Evolutionary conservation across 306 rosid genomes (phyloP), one percentile per base, ranked within the genome.

Genomic region (Albizia julibrissin): DNA sequence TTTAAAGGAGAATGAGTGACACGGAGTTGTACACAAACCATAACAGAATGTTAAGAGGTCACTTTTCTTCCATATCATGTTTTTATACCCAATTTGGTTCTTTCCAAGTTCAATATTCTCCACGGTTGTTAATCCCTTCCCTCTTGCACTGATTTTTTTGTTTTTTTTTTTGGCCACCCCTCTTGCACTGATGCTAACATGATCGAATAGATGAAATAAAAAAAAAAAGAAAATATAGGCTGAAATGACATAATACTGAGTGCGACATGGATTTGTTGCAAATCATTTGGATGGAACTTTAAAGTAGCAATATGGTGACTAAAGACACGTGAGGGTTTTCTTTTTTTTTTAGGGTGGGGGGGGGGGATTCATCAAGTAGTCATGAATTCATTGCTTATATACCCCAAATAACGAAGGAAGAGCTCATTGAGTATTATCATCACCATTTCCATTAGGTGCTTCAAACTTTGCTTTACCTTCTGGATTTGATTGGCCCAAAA

Each of bases 341-440:
- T n/a, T n/a, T n/a, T n/a, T n/a, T n/a, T n/a, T n/a, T n/a, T n/a
- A n/a, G n/a, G n/a, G n/a, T n/a, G n/a, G n/a, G n/a, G n/a, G n/a
- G 13, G 22, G 56, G n/a, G 56, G 26, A 19, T 10, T 19, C 5
- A 3, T 72, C 72, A 59, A 26, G 34, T 11, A 72, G 74, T 34
- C 31, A 47, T n/a, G 37, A 24, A 19, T 71, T 71, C 82, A 37
- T 44, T 75, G 47, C 10, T 79, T 80, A 68, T 13, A 16, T n/a
- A 43, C 84, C 58, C 54, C 54, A 68, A 69, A 19, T 47, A 74
- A 69, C 3, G 31, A 75, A 74, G 78, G 47, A 39, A 68, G 37
- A 69, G 27, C 72, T 46, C 14, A 59, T 46, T 58, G 56, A 70
- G 19, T 83, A 77, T 47, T 34, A 56, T 56, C 33, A 71, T 27